phyloP scores from a whole-genome alignment of 208 protist genomes.

The Acanthamoeba sp. region DNA sequence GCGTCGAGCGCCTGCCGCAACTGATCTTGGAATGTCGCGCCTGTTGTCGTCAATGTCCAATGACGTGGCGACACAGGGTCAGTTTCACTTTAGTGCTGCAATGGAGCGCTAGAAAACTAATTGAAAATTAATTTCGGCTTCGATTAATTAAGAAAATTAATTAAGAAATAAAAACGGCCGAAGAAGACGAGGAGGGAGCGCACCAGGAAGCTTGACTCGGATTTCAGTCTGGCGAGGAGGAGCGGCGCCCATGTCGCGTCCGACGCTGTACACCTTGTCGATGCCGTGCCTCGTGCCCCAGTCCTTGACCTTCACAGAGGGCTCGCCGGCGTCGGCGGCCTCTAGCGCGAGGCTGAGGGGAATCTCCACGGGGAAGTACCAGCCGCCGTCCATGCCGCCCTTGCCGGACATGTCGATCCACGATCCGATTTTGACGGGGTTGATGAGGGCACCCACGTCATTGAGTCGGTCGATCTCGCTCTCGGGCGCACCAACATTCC shows the following conservation, averaged over 20 bases:
- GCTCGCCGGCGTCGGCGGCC: slow-evolving; percentile 83
- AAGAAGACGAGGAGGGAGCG: not conserved
- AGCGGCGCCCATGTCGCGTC: slow-evolving; percentile 87
- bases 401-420: slow-evolving; percentile 88
- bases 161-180: too few species aligned
- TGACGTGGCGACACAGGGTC: too few species aligned
- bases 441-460: slow-evolving; percentile 86
- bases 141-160: too few species aligned
- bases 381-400: slow-evolving; percentile 88
- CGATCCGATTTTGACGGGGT: slow-evolving; percentile 86
- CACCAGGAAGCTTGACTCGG: slow-evolving; percentile 81
- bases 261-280: slow-evolving; percentile 78
- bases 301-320: slow-evolving; percentile 75
- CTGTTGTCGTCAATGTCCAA: too few species aligned
- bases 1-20: slow-evolving; percentile 80
- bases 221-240: slow-evolving; percentile 87
- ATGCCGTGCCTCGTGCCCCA: slow-evolving; percentile 82
- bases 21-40: slow-evolving; percentile 52
- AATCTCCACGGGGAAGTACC: slow-evolving; percentile 88
- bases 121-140: too few species aligned
- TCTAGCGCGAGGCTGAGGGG: slow-evolving; percentile 81
- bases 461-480: slow-evolving; percentile 86
- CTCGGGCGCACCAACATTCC: slow-evolving; percentile 88
- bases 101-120: too few species aligned
- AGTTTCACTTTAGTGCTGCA: too few species aligned